phyloP scores from a whole-genome alignment of 2,329 filamentous ascomycete species.

The Phyllosticta capitalensis region DNA sequence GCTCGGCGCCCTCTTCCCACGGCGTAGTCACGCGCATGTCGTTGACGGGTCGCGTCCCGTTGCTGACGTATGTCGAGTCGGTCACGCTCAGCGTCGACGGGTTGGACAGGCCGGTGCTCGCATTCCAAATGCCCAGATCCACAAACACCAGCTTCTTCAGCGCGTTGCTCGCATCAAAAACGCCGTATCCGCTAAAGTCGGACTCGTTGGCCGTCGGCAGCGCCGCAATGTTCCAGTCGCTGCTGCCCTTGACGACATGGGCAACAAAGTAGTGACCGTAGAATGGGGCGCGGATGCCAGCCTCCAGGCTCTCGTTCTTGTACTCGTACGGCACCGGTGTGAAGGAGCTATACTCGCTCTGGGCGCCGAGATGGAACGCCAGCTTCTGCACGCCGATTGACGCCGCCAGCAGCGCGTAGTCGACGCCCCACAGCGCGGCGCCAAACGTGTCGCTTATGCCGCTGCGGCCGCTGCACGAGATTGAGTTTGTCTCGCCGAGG shows the following conservation, averaged over 20 bases:
- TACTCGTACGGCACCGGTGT: slow-evolving; percentile 2
- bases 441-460: slow-evolving; percentile 40
- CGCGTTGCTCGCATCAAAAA: not conserved
- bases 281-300: slow-evolving; percentile 8
- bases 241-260: slow-evolving; percentile 5
- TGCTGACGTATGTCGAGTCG: not conserved
- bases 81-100: slow-evolving; percentile 2
- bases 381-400: slow-evolving; percentile 12
- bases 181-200: slow-evolving; percentile 6
- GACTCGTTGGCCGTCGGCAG: not conserved
- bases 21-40: not conserved
- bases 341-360: slow-evolving; percentile 16
- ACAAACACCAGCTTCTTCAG: slow-evolving; percentile 5
- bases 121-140: slow-evolving; percentile 9
- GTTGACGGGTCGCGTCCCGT: not conserved
- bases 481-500: slow-evolving; percentile 24
- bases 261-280: slow-evolving; percentile 10
- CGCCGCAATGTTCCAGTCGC: not conserved
- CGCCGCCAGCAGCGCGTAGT: slow-evolving; percentile 24
- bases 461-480: slow-evolving; percentile 16
- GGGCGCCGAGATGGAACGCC: slow-evolving; percentile 44
- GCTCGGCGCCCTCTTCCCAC: not conserved
- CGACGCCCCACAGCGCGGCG: slow-evolving; percentile 43
- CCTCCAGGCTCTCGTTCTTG: slow-evolving; percentile 2
- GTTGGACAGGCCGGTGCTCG: slow-evolving; percentile 3